A percentile compares a stretch with the other conserved stretches of the same genome.
Conservation (phyloP, 805 yeast genomes). For the Cyberlindnera galapagoensis region DNA sequence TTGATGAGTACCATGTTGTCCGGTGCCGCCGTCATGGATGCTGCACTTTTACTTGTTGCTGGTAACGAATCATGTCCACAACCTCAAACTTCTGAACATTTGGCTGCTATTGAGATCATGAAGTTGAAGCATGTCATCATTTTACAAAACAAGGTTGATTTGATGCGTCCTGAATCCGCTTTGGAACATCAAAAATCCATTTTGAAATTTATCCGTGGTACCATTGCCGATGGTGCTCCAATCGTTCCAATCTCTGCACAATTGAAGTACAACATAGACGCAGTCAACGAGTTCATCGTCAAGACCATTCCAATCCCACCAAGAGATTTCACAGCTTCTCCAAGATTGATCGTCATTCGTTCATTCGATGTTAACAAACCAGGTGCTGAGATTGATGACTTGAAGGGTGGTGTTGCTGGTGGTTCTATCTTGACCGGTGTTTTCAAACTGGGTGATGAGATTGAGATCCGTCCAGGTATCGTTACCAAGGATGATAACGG, state of each 20-base stretch:
- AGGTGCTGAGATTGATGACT: conserved; percentile 93
- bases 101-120: conserved; percentile 99
- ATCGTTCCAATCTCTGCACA: conserved; percentile 98
- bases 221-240: conserved; percentile 99
- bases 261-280: conserved; percentile 96
- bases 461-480: conserved; percentile 98
- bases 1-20: conserved; percentile 99
- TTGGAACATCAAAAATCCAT: conserved; percentile 93
- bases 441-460: conserved; percentile 93
- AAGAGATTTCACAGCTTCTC: conserved; percentile 90
- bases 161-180: conserved; percentile 96
- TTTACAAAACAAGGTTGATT: conserved; percentile 95
- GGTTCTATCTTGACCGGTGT: conserved; percentile 98
- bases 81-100: conserved; percentile 98
- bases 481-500: conserved; percentile 88
- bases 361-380: conserved; percentile 99
- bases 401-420: conserved; percentile 99
- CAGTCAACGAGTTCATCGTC: conserved; percentile 94
- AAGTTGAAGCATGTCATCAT: conserved; percentile 94
- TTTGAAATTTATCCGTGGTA: conserved; percentile 89
- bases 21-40: conserved; percentile 99
- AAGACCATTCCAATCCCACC: conserved; percentile 94
- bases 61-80: conserved; percentile 99
- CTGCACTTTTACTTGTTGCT: conserved; percentile 91
- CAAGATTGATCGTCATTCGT: conserved; percentile 93